Percentiles rank a stretch among this genome's conserved stretches.
phyloP scores from a whole-genome alignment of 768 basidiomycete species.

The Amanita thiersii region DNA sequence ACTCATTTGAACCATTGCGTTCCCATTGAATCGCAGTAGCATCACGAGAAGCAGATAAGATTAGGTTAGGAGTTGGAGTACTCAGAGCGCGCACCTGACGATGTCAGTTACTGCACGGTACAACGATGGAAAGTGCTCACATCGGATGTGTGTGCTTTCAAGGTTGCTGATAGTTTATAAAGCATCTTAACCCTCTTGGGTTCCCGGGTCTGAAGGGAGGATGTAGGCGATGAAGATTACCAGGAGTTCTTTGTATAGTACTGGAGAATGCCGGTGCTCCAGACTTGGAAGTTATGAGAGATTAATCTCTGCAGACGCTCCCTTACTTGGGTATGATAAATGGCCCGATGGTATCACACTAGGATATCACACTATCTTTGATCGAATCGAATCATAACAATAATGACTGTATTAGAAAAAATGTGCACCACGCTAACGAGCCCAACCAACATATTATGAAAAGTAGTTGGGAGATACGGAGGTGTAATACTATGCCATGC shows the following conservation, averaged over 20 bases:
- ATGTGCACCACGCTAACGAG: slow-evolving; percentile 87
- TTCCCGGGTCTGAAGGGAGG: slow-evolving; percentile 9
- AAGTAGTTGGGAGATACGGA: slow-evolving; percentile 78
- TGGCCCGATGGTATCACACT: too few species aligned
- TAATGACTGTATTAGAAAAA: slow-evolving; percentile 10
- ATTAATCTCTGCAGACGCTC: too few species aligned
- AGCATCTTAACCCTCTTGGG: slow-evolving; percentile 33
- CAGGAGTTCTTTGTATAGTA: too few species aligned
- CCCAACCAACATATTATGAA: slow-evolving; percentile 50
- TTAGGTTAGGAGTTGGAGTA: slow-evolving; percentile 65
- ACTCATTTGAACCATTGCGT: slow-evolving; percentile 39
- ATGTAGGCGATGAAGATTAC: too few species aligned
- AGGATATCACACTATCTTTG: slow-evolving; percentile 1
- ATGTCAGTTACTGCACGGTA: slow-evolving; percentile 13
- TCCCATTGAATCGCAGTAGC: slow-evolving; percentile 85
- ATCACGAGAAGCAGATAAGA: slow-evolving; percentile 91
- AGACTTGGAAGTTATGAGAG: too few species aligned
- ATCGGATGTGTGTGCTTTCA: slow-evolving; percentile 66
- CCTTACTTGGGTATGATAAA: too few species aligned
- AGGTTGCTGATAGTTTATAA: slow-evolving; percentile 71
- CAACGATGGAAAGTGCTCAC: slow-evolving; percentile 34
- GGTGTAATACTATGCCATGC: slow-evolving; percentile 83
- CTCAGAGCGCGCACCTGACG: slow-evolving; percentile 74
- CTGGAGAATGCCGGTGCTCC: too few species aligned
- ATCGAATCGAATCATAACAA: slow-evolving; percentile 17